Evolutionary conservation across 768 basidiomycete species (phyloP).

Genomic region (Lactifluus pinguis): DNA sequence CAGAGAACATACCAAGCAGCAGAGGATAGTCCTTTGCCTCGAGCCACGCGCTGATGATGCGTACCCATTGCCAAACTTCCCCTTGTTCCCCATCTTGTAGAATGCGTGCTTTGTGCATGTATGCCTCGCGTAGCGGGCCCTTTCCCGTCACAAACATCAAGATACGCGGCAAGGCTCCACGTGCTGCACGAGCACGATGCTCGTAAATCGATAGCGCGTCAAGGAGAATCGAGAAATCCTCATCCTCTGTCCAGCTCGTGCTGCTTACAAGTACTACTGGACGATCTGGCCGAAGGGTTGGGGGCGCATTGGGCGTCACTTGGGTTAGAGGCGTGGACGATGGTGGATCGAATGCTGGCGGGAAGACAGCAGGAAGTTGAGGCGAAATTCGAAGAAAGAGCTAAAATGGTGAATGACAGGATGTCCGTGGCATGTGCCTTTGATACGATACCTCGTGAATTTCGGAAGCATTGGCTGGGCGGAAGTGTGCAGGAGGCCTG

Average conservation of each 20-base stretch:
- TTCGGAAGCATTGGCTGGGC: constrained; percentile 56
- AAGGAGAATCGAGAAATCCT: constrained; percentile 83
- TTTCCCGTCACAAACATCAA: constrained; percentile 87
- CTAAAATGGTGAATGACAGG: constrained; percentile 19
- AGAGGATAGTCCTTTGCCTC: constrained; percentile 85
- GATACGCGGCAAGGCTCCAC: constrained; percentile 53
- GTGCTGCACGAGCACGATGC: constrained; percentile 31
- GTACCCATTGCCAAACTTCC: constrained; percentile 60
- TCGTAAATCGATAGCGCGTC: constrained; percentile 70
- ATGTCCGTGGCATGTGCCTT: constrained; percentile 2
- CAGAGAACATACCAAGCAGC: constrained; percentile 52
- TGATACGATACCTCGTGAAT: constrained; percentile 54
- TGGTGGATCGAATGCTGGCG: constrained; percentile 26
- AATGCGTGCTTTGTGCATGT: constrained; percentile 58
- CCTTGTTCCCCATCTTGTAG: constrained; percentile 37
- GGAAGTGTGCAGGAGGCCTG: constrained; percentile 82
- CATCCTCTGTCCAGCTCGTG: constrained; percentile 97
- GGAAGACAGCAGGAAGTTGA: constrained; percentile 49
- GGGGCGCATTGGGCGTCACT: constrained; percentile 40
- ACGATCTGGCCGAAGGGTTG: constrained; percentile 55
- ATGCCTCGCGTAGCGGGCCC: constrained; percentile 64
- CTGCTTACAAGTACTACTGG: constrained; percentile 85
- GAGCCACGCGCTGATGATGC: constrained; percentile 79
- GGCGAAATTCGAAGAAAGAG: constrained; percentile 44
- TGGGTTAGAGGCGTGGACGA: constrained; percentile 15